Evolutionary conservation across 2,329 filamentous ascomycete genomes (phyloP).

Genomic region (Nigrospora oryzae): DNA sequence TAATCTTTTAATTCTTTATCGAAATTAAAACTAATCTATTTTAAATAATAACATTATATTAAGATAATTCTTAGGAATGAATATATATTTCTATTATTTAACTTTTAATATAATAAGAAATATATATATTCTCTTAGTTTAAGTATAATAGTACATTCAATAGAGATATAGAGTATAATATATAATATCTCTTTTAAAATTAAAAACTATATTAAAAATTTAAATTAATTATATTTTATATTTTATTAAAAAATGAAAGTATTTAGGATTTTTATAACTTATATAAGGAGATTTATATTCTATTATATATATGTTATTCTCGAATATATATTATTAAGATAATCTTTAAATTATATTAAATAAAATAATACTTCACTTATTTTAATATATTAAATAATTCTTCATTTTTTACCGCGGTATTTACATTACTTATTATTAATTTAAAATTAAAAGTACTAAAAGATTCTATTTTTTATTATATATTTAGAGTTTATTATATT

Average conservation of each 20-base stretch:
- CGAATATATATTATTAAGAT: background rate
- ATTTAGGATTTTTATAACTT: background rate
- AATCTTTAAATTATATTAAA: background rate
- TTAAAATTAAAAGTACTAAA: background rate
- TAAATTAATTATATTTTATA: background rate
- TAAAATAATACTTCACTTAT: background rate
- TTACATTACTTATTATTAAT: no score
- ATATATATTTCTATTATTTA: background rate
- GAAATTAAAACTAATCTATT: background rate
- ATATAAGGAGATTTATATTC: background rate
- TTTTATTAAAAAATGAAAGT: no score
- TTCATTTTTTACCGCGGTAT: background rate
- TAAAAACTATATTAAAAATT: background rate
- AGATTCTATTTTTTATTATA: background rate
- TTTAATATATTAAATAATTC: background rate
- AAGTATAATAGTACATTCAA: background rate
- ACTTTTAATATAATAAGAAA: background rate
- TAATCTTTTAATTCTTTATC: background rate
- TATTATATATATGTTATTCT: background rate
- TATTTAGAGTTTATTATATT: background rate
- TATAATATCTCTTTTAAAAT: background rate
- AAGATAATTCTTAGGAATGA: background rate
- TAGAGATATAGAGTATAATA: background rate
- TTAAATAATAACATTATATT: background rate
- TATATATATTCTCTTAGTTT: background rate